Percentiles rank a stretch among this genome's conserved stretches.
These are phyloP conservation scores for Platanus orientalis DNA, from an alignment of 164 flowering plant species.

Conservation along the genomic window DNA sequence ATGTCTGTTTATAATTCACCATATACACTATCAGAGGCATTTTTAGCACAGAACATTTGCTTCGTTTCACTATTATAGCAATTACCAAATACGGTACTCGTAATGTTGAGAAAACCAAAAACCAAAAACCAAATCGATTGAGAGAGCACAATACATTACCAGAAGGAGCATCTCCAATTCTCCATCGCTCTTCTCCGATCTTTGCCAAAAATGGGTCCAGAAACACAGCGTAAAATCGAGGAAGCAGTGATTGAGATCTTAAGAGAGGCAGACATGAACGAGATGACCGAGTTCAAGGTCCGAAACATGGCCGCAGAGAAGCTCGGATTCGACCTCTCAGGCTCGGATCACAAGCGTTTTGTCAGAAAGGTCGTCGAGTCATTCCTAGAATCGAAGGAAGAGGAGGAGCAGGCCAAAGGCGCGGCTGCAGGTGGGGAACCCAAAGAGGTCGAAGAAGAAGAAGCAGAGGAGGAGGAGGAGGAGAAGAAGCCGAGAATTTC, in stretches of 20 bases:
- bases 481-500: constrained; percentile 6
- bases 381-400: constrained; percentile 35
- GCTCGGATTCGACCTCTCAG: constrained; percentile 56
- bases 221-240: constrained; percentile 35
- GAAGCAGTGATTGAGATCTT: constrained; percentile 47
- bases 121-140: no score
- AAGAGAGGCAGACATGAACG: constrained; percentile 46
- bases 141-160: neutral
- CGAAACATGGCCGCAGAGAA: constrained; percentile 47
- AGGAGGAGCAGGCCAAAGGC: constrained; percentile 14
- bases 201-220: constrained; percentile 32
- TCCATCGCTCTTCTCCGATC: neutral
- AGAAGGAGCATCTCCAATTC: neutral
- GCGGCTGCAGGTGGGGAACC: neutral
- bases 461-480: constrained; percentile 20
- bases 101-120: no score
- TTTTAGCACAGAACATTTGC: no score
- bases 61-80: no score
- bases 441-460: constrained; percentile 13
- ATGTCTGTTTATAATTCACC: no score
- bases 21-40: no score
- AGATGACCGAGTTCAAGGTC: constrained; percentile 62
- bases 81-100: no score
- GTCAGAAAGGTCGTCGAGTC: constrained; percentile 51
- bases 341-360: constrained; percentile 35